phyloP scores from a whole-genome alignment of 306 rosid genomes.

The Rosa chinensis region DNA sequence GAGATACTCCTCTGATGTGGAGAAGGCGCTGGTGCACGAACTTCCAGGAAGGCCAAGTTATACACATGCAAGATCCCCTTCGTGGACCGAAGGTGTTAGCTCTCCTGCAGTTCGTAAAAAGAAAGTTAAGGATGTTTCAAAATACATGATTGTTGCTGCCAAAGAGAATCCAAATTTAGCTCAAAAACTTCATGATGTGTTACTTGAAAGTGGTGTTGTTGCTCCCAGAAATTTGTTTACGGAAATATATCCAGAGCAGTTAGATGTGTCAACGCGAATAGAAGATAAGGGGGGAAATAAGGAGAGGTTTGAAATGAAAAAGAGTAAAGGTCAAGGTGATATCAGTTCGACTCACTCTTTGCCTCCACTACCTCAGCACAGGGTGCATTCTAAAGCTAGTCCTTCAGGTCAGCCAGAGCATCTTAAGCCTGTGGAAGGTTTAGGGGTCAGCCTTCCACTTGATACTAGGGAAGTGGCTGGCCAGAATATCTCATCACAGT shows the following conservation, averaged over 20 bases:
- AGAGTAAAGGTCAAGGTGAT: slow-evolving; percentile 39
- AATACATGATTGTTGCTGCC: slow-evolving; percentile 96
- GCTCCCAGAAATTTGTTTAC: slow-evolving; percentile 91
- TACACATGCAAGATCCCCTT: slow-evolving; percentile 84
- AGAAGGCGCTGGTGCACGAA: slow-evolving; percentile 46
- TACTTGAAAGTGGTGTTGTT: slow-evolving; percentile 92
- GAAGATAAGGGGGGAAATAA: slow-evolving; percentile 49
- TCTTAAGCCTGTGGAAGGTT: slow-evolving; percentile 56
- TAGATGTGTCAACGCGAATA: slow-evolving; percentile 34
- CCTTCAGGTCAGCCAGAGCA: slow-evolving; percentile 52
- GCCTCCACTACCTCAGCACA: slow-evolving; percentile 65
- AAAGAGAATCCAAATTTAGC: slow-evolving; percentile 92
- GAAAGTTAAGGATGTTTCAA: slow-evolving; percentile 91
- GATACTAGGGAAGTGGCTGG: slow-evolving; percentile 52
- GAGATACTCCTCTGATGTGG: slow-evolving; percentile 38
- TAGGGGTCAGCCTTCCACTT: slow-evolving; percentile 50
- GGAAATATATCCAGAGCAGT: slow-evolving; percentile 65
- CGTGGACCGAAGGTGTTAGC: slow-evolving; percentile 96
- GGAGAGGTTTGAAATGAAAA: slow-evolving; percentile 37
- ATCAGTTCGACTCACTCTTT: slow-evolving; percentile 39
- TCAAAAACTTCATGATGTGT: slow-evolving; percentile 86
- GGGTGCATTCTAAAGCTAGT: slow-evolving; percentile 51
- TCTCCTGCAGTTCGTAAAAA: slow-evolving; percentile 71
- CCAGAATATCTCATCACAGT: slow-evolving; percentile 41
- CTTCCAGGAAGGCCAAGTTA: slow-evolving; percentile 51